These are phyloP conservation scores for Dalbergia cultrata DNA, from an alignment of 306 rosid species.

Conservation along the genomic window DNA sequence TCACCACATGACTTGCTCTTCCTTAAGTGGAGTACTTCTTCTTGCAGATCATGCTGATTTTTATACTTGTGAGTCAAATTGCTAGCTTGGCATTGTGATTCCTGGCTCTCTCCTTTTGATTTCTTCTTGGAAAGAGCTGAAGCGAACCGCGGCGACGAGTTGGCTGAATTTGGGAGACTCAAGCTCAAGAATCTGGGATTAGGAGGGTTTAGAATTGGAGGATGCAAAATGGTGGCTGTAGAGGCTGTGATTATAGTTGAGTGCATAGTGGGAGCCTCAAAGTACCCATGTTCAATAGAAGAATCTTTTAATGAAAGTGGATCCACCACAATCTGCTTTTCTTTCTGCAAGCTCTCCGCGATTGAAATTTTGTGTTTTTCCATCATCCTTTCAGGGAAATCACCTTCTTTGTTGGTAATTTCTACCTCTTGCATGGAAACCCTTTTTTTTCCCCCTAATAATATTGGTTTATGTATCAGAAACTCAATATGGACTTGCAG, in stretches of 20 bases:
- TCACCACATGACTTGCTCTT: conserved; percentile 78
- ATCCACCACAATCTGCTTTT: conserved; percentile 82
- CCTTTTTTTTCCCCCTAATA: background rate
- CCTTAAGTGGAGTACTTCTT: conserved; percentile 48
- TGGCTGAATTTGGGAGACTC: conserved; percentile 80
- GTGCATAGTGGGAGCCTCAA: conserved; percentile 1
- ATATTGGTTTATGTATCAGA: conserved; percentile 35
- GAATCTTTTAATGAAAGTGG: conserved; percentile 69
- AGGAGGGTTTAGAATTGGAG: conserved; percentile 69
- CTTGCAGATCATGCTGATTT: conserved; percentile 41
- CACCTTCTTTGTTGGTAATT: background rate
- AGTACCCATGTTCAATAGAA: conserved; percentile 35
- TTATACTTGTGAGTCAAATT: conserved; percentile 40
- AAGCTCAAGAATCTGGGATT: conserved; percentile 69
- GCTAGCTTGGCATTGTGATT: conserved; percentile 45
- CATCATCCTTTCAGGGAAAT: conserved; percentile 15
- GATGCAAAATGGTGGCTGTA: conserved; percentile 45
- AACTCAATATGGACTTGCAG: conserved; percentile 47
- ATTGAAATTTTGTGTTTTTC: conserved; percentile 24
- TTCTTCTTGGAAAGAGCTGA: conserved; percentile 53
- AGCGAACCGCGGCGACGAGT: conserved; percentile 63
- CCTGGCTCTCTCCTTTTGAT: conserved; percentile 47
- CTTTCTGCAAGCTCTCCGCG: conserved; percentile 57
- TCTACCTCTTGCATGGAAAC: background rate
- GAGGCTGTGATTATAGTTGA: conserved; percentile 51